Evolutionary conservation across 83 land plant species (phyloP), one percentile per base, ranked within the genome.

Genomic region (Thuja plicata): DNA sequence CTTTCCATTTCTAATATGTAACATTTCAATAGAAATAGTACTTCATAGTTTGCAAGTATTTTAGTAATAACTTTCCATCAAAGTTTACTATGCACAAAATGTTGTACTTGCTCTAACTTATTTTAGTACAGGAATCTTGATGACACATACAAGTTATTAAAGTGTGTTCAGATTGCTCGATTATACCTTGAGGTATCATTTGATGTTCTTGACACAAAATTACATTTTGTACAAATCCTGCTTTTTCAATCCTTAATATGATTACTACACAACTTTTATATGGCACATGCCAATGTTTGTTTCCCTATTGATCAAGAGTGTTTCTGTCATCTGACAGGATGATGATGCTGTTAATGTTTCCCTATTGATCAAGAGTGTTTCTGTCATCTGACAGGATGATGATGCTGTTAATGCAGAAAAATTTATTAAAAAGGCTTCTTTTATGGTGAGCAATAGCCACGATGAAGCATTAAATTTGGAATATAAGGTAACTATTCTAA

Each of bases 331-430:
- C 84, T 89, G 48, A 48, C 92, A 98, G 99, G 99, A 98, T 95
- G 99, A 98, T 94, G 99, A 97, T 94, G 97, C 99, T 71, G 94
- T 96, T 41, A 98, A 95, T 94, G 99, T n/a, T n/a, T n/a, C n/a
- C n/a, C n/a, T 87, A n/a, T 87, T 38, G 43, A 79, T 46, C 24
- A 17, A 38, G 84, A 45, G 50, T 19, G 17, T 50, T 87, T 87
- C 17, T 32, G 86, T 80, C 74, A n/a, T 46, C 84, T 89, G 48
- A 55, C 92, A 98, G 99, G 99, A 98, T 95, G 99, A 98, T 94
- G 99, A 98, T 94, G 97, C 99, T 71, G 94, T 96, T 41, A 98
- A 95, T 94, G 99, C 99, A 46, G 99, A 98, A 88, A 95, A 93
- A 76, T 98, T 93, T 87, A 97, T 98, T n/a, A 98, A 98, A 87